Evolutionary conservation across 2,329 filamentous ascomycete genomes (phyloP).

Genomic region (Neonectria coccinea): DNA sequence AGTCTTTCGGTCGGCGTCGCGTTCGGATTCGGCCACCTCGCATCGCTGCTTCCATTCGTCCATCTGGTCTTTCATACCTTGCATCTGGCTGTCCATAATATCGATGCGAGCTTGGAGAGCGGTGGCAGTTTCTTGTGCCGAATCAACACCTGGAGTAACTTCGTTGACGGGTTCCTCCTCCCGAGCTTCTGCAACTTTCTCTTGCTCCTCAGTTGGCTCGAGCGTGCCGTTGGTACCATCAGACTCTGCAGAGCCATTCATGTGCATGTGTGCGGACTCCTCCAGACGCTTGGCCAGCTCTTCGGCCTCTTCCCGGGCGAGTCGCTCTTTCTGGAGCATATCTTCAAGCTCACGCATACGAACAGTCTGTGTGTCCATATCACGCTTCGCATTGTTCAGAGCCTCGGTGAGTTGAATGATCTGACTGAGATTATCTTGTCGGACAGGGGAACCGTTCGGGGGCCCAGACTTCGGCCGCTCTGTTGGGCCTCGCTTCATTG

Average conservation of each 20-base stretch:
- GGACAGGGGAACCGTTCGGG: constrained; percentile 67
- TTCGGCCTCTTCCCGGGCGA: constrained; percentile 86
- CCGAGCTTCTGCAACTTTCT: constrained; percentile 34
- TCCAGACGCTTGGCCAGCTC: constrained; percentile 79
- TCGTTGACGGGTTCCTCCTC: constrained; percentile 50
- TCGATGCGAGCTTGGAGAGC: constrained; percentile 76
- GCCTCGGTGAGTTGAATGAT: constrained; percentile 88
- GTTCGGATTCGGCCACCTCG: constrained; percentile 83
- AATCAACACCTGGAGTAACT: constrained; percentile 54
- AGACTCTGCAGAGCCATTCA: constrained; percentile 45
- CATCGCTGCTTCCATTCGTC: constrained; percentile 82
- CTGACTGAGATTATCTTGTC: constrained; percentile 74
- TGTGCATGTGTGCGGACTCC: constrained; percentile 58
- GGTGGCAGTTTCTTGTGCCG: constrained; percentile 44
- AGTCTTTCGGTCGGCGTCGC: constrained; percentile 76
- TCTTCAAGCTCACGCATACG: constrained; percentile 83
- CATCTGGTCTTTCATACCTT: constrained; percentile 82
- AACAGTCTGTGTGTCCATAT: constrained; percentile 84
- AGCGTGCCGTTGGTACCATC: constrained; percentile 27
- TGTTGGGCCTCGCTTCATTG: constrained; percentile 80
- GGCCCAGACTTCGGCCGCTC: constrained; percentile 75
- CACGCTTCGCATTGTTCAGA: constrained; percentile 83
- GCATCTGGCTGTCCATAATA: constrained; percentile 81
- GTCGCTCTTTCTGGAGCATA: constrained; percentile 80
- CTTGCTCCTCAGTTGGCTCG: constrained; percentile 37